Base-by-base conservation (phyloP, 2,329 filamentous ascomycete genomes). In the Xylariaceae sp. region DNA sequence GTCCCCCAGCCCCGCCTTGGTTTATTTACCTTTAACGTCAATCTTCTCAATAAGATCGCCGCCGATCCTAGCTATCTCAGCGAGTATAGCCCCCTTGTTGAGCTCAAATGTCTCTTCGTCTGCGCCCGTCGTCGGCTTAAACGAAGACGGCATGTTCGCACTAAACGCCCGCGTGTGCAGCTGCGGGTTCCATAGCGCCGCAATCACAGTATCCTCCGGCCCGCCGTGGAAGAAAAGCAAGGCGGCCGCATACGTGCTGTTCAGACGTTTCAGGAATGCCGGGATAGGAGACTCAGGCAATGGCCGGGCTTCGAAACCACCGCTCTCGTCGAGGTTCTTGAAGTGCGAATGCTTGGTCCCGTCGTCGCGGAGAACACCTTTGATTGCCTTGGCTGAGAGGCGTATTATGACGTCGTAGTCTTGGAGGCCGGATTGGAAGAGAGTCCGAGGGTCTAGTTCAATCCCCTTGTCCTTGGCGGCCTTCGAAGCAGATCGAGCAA, bases 321-420 rank as follows among this genome's bases (percentile, higher is more conserved):
- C 77, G 53, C 79, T 77, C 32, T 82, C 73, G 62, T 87, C 82
- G 35, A 96, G 76, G 68, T 96, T 96, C 73, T 95, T 96, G 77
- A 86, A 96, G 32, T 79, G 78, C 0, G 77, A 72, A 46, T 74
- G 72, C 47, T 65, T 70, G 12, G 67, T 67, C 57, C 71, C 67
- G 63, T 71, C 61, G 55, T 73, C 63, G 43, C 71, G 67, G 62
- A 72, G 54, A 31, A 76, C 65, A 59, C 67, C 59, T 65, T 74
- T 75, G 44, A 80, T 68, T 48, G 74, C 74, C 61, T 80, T 83
- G 34, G 77, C 62, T 12, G 82, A 80, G 26, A 97, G 74, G 65
- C 86, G 81, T 52, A 99, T 75, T n/a, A 92, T 74, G 60, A 97
- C 86, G 68, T 97, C 90, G 70, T 91, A 99, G 61, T 96, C 91